phyloP scores from a whole-genome alignment of 2,329 filamentous ascomycete species.

The Domatiomyces catenatus region DNA sequence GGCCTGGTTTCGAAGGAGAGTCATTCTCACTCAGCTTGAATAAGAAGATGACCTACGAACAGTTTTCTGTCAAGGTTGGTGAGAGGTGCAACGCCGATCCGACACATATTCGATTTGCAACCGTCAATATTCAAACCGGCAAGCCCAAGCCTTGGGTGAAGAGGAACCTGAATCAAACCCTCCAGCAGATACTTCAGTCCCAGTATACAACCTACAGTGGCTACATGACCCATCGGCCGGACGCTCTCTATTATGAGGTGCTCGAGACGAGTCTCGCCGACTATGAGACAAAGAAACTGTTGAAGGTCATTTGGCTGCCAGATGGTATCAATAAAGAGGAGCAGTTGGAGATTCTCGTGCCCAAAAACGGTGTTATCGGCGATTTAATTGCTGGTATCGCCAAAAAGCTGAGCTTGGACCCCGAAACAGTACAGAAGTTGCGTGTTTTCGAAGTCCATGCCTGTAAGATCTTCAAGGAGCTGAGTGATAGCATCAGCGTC shows the following conservation, averaged over 20 bases:
- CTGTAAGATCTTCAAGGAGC: conserved; percentile 69
- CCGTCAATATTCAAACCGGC: conserved; percentile 59
- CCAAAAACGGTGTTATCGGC: conserved; percentile 65
- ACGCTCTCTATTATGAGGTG: conserved; percentile 81
- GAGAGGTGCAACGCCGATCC: conserved; percentile 60
- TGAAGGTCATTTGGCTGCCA: conserved; percentile 70
- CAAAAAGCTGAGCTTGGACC: conserved; percentile 64
- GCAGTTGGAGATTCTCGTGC: conserved; percentile 64
- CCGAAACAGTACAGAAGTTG: conserved; percentile 58
- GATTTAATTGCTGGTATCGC: conserved; percentile 63
- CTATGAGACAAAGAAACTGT: conserved; percentile 75
- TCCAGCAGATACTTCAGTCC: conserved; percentile 63
- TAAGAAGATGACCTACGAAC: conserved; percentile 79
- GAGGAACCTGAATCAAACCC: conserved; percentile 52
- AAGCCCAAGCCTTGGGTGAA: conserved; percentile 68
- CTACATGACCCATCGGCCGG: conserved; percentile 49
- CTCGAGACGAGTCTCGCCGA: conserved; percentile 89
- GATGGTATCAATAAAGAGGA: conserved; percentile 91
- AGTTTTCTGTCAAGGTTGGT: conserved; percentile 68
- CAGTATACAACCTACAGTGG: conserved; percentile 57
- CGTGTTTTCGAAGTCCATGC: conserved; percentile 70
- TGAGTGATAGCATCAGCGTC: conserved; percentile 56
- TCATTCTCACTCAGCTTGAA: conserved; percentile 68
- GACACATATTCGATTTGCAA: conserved; percentile 83
- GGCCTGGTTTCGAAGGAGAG: conserved; percentile 36